phyloP scores from a whole-genome alignment of 257 asterid species.

The Leptodermis oblonga region DNA sequence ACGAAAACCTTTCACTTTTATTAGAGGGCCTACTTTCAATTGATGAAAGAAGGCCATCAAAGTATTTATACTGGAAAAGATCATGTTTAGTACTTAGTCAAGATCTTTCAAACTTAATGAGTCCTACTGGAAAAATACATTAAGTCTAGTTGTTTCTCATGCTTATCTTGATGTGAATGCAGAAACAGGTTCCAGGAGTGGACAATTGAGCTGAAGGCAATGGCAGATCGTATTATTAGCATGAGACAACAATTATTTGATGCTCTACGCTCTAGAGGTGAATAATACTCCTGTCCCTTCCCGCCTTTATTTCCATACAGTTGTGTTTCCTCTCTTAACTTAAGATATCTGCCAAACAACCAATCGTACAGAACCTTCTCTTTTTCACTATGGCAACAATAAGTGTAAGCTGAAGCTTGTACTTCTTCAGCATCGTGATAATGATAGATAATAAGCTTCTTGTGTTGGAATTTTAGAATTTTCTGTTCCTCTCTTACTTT shows the following conservation, averaged over 20 bases:
- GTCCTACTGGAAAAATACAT: background rate
- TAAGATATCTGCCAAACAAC: conserved; percentile 1
- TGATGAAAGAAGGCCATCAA: background rate
- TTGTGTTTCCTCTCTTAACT: background rate
- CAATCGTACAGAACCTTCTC: background rate
- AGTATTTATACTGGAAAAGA: background rate
- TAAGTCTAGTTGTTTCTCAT: conserved; percentile 3
- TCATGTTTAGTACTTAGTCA: background rate
- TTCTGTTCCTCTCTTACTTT: background rate
- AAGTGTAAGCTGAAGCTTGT: background rate
- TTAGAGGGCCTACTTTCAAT: background rate
- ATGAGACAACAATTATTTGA: conserved; percentile 89
- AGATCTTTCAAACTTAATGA: background rate
- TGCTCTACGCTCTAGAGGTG: conserved; percentile 74
- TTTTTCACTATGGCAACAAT: background rate
- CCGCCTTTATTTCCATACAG: background rate
- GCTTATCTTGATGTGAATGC: conserved; percentile 25
- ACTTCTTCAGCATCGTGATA: background rate
- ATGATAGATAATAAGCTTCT: background rate
- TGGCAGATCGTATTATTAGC: conserved; percentile 96
- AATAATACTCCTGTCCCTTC: conserved; percentile 11
- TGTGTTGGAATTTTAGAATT: background rate
- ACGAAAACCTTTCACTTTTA: background rate
- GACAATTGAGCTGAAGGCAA: conserved; percentile 90
- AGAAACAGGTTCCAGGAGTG: conserved; percentile 79